phyloP scores from a whole-genome alignment of 345 rosid genomes.

The Sonneratia alba region DNA sequence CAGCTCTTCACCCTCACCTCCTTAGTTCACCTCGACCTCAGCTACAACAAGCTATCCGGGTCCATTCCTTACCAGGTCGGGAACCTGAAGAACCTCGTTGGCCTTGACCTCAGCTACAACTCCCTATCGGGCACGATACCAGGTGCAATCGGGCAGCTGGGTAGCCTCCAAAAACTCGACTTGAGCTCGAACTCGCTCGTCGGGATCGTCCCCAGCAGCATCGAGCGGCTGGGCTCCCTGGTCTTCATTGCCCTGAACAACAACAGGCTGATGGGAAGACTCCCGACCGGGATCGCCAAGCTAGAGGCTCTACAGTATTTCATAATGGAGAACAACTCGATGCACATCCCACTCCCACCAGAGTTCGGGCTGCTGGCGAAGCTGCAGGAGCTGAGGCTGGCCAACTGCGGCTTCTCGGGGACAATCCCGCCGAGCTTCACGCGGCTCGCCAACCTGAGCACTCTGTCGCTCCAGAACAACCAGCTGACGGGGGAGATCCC shows the following conservation, averaged over 20 bases:
- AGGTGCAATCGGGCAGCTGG: conserved; percentile 44
- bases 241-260: conserved; percentile 67
- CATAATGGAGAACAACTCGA: conserved; percentile 80
- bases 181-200: conserved; percentile 58
- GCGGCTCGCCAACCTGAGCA: conserved; percentile 46
- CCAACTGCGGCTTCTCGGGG: conserved; percentile 68
- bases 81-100: conserved; percentile 43
- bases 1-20: conserved; percentile 30
- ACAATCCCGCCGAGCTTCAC: conserved; percentile 48
- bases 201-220: conserved; percentile 48
- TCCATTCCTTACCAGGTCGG: conserved; percentile 54
- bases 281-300: conserved; percentile 51
- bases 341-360: conserved; percentile 48
- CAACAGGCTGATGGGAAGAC: conserved; percentile 49
- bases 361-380: conserved; percentile 47
- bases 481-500: conserved; percentile 69
- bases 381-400: conserved; percentile 72
- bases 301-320: conserved; percentile 64
- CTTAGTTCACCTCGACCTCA: conserved; percentile 64
- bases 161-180: conserved; percentile 76
- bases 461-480: conserved; percentile 78
- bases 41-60: conserved; percentile 63
- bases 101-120: conserved; percentile 79
- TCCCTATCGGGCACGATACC: conserved; percentile 52
- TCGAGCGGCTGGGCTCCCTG: conserved; percentile 44